Evolutionary conservation across 202 grass and related monocot species (phyloP).

Genomic region (Carex arenaria): DNA sequence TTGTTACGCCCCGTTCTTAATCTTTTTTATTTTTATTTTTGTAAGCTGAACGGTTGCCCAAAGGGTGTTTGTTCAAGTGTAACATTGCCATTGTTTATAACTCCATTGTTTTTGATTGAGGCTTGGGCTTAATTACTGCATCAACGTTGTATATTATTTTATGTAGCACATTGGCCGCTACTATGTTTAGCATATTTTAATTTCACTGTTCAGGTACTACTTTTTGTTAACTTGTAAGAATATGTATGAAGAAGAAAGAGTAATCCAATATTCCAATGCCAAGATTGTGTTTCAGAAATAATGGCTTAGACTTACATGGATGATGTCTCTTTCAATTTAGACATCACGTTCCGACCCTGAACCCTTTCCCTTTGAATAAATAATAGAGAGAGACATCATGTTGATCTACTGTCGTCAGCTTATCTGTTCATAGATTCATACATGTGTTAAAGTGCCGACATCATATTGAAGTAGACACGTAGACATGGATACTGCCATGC

Average conservation of each 20-base stretch:
- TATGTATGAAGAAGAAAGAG: background rate
- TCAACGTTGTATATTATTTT: constrained; percentile 26
- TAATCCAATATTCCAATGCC: background rate
- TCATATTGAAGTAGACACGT: constrained; percentile 1
- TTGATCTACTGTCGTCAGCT: background rate
- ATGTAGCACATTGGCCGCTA: background rate
- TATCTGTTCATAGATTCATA: no score
- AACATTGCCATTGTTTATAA: constrained; percentile 31
- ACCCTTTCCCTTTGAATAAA: background rate
- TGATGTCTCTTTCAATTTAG: background rate
- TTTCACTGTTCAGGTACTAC: background rate
- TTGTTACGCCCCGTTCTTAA: constrained; percentile 26
- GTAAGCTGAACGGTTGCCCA: constrained; percentile 26
- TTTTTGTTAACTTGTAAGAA: background rate
- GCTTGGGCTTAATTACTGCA: constrained; percentile 6
- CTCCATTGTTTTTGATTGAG: constrained; percentile 29
- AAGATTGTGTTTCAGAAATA: background rate
- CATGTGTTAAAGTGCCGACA: background rate
- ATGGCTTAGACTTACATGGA: background rate
- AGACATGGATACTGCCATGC: background rate
- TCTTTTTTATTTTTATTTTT: constrained; percentile 11
- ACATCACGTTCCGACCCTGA: background rate
- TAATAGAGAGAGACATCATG: background rate
- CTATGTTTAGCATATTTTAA: background rate
- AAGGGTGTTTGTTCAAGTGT: constrained; percentile 67